Base-by-base conservation (phyloP, 2,329 filamentous ascomycete species). In the Penicillium brevicompactum region DNA sequence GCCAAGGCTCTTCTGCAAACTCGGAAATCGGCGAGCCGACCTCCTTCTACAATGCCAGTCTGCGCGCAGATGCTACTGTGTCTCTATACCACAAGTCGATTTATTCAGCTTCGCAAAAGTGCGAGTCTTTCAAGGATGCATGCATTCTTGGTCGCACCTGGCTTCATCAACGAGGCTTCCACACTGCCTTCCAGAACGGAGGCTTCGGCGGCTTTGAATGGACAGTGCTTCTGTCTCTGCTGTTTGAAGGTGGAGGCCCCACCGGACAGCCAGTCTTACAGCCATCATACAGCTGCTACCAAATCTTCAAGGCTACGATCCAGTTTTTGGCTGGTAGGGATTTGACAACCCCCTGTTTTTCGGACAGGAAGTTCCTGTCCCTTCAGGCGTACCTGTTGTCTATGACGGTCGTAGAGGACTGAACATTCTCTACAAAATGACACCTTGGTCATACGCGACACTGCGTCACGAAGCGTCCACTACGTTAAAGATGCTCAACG, bases 131-230 rank as follows among this genome's bases (percentile, higher is more conserved):
- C 72, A 82, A 83, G 55, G 92, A 97, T 71, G 90, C 92, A 8
- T 96, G 91, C 70, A 81, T 95, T 7, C 82, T 99, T 21, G 94
- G 93, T 24, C 86, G 89, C 54, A 84, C 90, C 52, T 99, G 94
- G 94, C 81, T 99, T 40, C 87, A 87, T 62, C 93, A 97, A 74
- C 85, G 93, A 52, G 92, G 92, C 0, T 90, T 97, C 62, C 83
- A 82, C 14, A 84, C 89, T 43, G 78, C 82, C 21, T 74, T 92
- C n/a, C 81, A 84, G 2, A 78, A 82, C 42, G 93, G 94, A 43
- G 94, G 94, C 0, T 97, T 99, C 70, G 94, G 94, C 3, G 86
- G 91, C 62, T 96, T 96, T 61, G 94, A 99, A 71, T 97, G 91
- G 91, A 83, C 89, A 0, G 78, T 85, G n/a, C 77, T 94, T 46